Base-by-base conservation (phyloP, 176 grass and related monocot genomes). In the Oryza australiensis region DNA sequence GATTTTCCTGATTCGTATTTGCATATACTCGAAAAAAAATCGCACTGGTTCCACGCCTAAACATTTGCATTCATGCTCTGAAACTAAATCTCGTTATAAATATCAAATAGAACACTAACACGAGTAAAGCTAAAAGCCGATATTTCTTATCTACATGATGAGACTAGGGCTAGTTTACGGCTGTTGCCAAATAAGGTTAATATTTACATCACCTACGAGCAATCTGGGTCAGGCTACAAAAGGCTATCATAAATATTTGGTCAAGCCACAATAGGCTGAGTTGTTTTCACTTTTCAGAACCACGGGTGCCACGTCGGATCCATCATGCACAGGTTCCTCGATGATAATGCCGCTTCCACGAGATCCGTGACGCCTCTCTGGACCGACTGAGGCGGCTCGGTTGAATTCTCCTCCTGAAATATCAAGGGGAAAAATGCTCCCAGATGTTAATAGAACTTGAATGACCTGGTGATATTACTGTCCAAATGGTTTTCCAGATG, bases 301-400 rank as follows among this genome's bases (percentile, higher is more conserved):
- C 97, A 99, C 2, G 97, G 97, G 80, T 99, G 97, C 97, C 97
- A 99, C n/a, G 97, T 99, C 8, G 97, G 97, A 82, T 99, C 97
- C 97, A 99, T 99, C 97, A 95, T 99, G 83, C 97, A 99, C 74
- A 99, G 73, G 80, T 95, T 99, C 83, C 89, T 91, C 23, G 97
- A 88, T 0, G 87, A 92, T 32, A 96, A 59, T 26, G 97, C 93
- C 1, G 91, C 74, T 64, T 99, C 97, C 38, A 99, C 89, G 26
- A 99, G 91, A 35, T 99, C 89, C 0, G 97, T 92, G 16, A 95
- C 93, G 8, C 93, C 97, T 87, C 93, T 92, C 73, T 99, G 97
- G 53, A 99, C 97, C 1, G 97, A 95, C 73, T 95, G 91, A 0
- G 89, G 93, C 7, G 91, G 91, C 30, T 99, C 97, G 0, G 93